Evolutionary conservation across 2,329 filamentous ascomycete species (phyloP), one percentile per base, ranked within the genome.

Genomic region (Hypoxylon sp.): DNA sequence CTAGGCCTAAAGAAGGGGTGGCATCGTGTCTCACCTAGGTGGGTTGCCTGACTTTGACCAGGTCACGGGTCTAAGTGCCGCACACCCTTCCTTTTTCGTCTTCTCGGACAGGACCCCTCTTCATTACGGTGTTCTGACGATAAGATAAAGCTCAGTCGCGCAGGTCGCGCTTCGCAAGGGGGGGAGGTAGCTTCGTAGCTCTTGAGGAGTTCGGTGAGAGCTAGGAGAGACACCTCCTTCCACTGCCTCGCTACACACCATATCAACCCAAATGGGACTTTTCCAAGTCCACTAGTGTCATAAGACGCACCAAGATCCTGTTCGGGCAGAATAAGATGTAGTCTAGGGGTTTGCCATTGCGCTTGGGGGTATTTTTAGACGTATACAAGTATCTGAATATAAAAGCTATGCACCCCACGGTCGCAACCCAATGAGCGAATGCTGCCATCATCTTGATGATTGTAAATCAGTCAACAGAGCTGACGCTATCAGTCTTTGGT

Each of bases 11-110:
- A 68, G 56, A 62, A 72, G 67, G 73, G 74, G 76, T 77, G 75
- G 72, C 62, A 77, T 74, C 62, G 64, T 78, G 76, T 77, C 76
- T 78, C 74, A 75, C 75, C 75, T 75, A 75, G 74, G 73, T 73
- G 71, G 76, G 74, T 76, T 71, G 76, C 73, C 74, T 77, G 74
- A 73, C 73, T 73, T 69, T 29, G 72, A 65, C 70, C 69, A 72
- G 75, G 75, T 78, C 76, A 78, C 76, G 75, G 73, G 76, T 75
- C 72, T 61, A 70, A 70, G 67, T 73, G 67, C 73, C 68, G 73
- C 75, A 75, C 74, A 60, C 75, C 73, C 68, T 73, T 48, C 70
- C 72, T 66, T 65, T 69, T 72, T 72, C 55, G 69, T 68, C 68
- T 56, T 63, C 47, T 50, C 55, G 62, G 55, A 65, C 67, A 74